phyloP scores from a whole-genome alignment of 495 filamentous ascomycete genomes.

The Podospora bellae-mahoneyi region DNA sequence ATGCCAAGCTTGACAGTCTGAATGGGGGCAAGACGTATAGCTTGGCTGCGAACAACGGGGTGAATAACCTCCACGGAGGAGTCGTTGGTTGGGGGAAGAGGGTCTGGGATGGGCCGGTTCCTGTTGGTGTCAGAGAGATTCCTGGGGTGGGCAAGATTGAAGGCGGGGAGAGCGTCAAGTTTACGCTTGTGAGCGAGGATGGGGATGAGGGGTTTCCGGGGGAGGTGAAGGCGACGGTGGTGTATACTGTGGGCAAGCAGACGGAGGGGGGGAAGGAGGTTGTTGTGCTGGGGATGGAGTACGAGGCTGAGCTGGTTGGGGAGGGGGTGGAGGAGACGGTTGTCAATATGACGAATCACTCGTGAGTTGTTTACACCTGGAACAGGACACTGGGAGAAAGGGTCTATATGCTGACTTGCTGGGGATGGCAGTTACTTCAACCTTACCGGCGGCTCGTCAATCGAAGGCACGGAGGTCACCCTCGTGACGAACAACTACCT shows the following conservation, averaged over 20 bases:
- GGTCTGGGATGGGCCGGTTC: constrained; percentile 71
- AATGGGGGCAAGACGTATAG: constrained; percentile 66
- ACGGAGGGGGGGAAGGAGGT: constrained; percentile 54
- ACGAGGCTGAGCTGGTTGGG: constrained; percentile 77
- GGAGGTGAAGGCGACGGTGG: constrained; percentile 70
- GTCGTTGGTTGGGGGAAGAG: constrained; percentile 78
- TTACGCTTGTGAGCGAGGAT: constrained; percentile 67
- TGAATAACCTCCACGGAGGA: constrained; percentile 82
- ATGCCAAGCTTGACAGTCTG: constrained; percentile 64
- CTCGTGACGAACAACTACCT: constrained; percentile 71
- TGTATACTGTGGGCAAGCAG: constrained; percentile 73
- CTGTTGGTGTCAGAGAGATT: constrained; percentile 48
- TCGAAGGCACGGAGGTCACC: constrained; percentile 71
- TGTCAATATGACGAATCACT: constrained; percentile 91
- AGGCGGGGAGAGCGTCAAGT: constrained; percentile 73
- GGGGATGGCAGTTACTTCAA: constrained; percentile 77
- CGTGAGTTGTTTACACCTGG: constrained; percentile 49
- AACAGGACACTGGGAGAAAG: neutral
- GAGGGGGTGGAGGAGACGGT: constrained; percentile 74
- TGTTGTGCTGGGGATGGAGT: constrained; percentile 75
- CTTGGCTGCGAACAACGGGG: constrained; percentile 69
- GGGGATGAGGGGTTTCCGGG: constrained; percentile 87
- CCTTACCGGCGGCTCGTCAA: constrained; percentile 61
- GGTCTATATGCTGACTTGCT: constrained; percentile 5
- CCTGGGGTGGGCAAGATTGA: constrained; percentile 52